phyloP scores from a whole-genome alignment of 495 filamentous ascomycete species.

The Staphylotrichum tortipilum region DNA sequence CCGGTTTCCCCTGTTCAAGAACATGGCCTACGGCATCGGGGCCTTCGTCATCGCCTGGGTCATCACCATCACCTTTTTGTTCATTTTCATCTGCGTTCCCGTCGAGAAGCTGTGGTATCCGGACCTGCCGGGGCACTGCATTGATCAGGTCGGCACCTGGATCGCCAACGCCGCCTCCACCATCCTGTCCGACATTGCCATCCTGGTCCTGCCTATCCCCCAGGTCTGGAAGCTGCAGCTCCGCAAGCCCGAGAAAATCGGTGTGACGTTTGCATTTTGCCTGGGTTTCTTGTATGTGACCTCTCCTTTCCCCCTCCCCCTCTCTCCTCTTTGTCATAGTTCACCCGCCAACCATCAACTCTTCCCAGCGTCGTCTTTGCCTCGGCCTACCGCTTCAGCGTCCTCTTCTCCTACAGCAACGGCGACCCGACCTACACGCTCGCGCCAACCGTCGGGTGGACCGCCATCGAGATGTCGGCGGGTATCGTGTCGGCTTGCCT shows the following conservation, averaged over 20 bases:
- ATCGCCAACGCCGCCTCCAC: conserved; percentile 9
- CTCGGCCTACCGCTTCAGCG: conserved; percentile 11
- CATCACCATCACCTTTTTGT: conserved; percentile 3
- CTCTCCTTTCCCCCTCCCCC: not conserved
- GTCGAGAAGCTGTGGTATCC: conserved; percentile 11
- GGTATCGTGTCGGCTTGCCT: conserved; percentile 41
- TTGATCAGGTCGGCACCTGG: conserved; percentile 10
- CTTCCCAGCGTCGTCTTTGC: conserved; percentile 7
- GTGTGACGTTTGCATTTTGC: conserved; percentile 5
- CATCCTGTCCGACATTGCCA: conserved; percentile 7
- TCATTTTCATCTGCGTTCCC: conserved; percentile 8
- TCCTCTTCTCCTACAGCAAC: conserved; percentile 30
- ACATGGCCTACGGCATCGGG: conserved; percentile 8
- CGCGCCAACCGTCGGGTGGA: conserved; percentile 37
- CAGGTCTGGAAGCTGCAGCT: conserved; percentile 10
- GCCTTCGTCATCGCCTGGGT: conserved; percentile 6
- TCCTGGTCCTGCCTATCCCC: conserved; percentile 4
- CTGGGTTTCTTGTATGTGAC: conserved; percentile 7
- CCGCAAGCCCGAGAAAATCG: conserved; percentile 3
- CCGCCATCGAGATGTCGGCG: conserved; percentile 38
- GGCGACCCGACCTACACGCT: conserved; percentile 29
- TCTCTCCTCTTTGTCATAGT: not conserved
- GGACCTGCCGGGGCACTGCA: conserved; percentile 6
- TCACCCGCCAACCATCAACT: not conserved
- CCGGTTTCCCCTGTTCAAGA: conserved; percentile 9